Conservation (phyloP, 108 stramenopile species). For the Skeletonema potamos region DNA sequence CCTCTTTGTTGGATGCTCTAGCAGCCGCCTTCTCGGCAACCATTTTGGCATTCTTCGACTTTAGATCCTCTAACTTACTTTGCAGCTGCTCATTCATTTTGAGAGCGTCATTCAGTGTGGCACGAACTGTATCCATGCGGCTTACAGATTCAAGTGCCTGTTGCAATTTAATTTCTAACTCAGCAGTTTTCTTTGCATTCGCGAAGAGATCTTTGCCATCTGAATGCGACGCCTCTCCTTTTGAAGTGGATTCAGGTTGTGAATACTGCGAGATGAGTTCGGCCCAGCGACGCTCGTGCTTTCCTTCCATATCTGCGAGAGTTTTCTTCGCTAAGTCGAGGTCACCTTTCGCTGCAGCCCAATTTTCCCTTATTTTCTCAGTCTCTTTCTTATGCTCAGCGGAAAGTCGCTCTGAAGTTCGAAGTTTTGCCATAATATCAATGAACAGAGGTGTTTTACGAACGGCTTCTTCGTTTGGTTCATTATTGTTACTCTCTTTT, state of each 20-base stretch:
- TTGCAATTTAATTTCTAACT: conserved; percentile 77
- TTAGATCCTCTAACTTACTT: conserved; percentile 69
- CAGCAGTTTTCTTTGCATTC: conserved; percentile 63
- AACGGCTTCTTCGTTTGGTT: conserved; percentile 47
- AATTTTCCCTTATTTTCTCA: conserved; percentile 50
- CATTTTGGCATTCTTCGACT: conserved; percentile 67
- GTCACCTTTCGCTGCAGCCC: conserved; percentile 69
- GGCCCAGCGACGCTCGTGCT: conserved; percentile 68
- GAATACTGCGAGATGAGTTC: conserved; percentile 59
- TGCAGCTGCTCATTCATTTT: conserved; percentile 73
- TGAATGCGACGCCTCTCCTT: conserved; percentile 9
- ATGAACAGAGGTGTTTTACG: conserved; percentile 44
- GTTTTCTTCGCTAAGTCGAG: conserved; percentile 60
- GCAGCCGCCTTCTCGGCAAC: conserved; percentile 48
- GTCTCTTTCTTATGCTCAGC: conserved; percentile 44
- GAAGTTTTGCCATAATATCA: conserved; percentile 53
- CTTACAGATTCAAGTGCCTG: conserved; percentile 85
- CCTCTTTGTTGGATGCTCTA: conserved; percentile 30
- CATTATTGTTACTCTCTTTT: conserved; percentile 15
- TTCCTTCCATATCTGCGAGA: conserved; percentile 66
- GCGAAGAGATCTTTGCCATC: conserved; percentile 17
- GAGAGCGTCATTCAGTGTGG: conserved; percentile 68
- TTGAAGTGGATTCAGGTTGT: conserved; percentile 31
- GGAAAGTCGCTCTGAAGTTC: conserved; percentile 41
- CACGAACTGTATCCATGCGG: conserved; percentile 60